Percentiles rank a stretch among this genome's conserved stretches.
Evolutionary conservation across 352 stramenopile genomes (phyloP).

Genomic region (Phytopythium boreale): DNA sequence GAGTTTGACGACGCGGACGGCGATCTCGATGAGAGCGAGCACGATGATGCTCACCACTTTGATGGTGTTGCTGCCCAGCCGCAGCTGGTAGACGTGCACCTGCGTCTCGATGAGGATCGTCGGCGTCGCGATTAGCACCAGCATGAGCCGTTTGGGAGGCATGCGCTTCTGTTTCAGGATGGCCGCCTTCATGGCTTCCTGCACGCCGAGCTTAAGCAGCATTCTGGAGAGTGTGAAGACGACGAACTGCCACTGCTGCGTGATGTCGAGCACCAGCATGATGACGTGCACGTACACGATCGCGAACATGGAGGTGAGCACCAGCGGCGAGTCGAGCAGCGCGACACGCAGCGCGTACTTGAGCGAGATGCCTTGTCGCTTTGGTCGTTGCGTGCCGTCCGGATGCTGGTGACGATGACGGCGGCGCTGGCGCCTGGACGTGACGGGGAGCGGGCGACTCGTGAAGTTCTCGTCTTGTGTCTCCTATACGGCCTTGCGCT

Average conservation of each 20-base stretch:
- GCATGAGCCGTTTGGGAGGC: constrained; percentile 2
- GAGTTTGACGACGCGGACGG: constrained; percentile 16
- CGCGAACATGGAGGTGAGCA: constrained; percentile 4
- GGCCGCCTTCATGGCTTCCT: constrained; percentile 13
- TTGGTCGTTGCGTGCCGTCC: neutral
- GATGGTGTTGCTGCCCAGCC: constrained; percentile 9
- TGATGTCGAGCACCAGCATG: constrained; percentile 4
- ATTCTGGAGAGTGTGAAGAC: neutral
- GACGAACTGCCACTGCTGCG: constrained; percentile 1
- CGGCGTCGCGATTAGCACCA: constrained; percentile 17
- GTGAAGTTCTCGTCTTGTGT: neutral
- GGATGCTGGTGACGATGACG: neutral
- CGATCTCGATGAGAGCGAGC: constrained; percentile 19
- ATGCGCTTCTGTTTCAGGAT: neutral
- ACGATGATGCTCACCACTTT: constrained; percentile 16
- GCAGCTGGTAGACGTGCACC: constrained; percentile 28
- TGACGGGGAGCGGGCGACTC: neutral
- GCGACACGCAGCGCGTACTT: neutral
- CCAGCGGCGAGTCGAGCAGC: constrained; percentile 7
- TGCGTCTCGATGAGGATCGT: constrained; percentile 34
- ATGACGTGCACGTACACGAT: constrained; percentile 16
- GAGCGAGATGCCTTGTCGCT: neutral
- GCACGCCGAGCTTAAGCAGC: constrained; percentile 15
- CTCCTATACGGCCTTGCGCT: neutral
- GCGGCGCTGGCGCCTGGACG: neutral